Conservation (phyloP, 768 basidiomycete species). For the Pisolithus marmoratus region DNA sequence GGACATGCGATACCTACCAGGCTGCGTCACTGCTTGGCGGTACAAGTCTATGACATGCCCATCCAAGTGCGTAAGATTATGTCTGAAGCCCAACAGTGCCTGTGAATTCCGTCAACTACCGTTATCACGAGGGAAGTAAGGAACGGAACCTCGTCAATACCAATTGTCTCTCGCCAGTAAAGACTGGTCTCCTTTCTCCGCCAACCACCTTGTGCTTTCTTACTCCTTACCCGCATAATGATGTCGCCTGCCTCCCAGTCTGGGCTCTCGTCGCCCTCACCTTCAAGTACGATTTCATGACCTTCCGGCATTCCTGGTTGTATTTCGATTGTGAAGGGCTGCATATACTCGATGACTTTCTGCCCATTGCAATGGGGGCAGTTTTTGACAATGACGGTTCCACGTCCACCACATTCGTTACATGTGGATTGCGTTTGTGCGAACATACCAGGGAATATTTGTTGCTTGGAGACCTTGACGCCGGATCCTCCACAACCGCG, state of each 20-base stretch:
- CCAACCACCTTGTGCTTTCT: constrained; percentile 75
- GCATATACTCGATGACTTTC: constrained; percentile 77
- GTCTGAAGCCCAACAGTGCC: constrained; percentile 96
- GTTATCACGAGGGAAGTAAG: not conserved
- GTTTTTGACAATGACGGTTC: constrained; percentile 65
- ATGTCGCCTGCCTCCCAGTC: constrained; percentile 97
- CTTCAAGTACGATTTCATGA: constrained; percentile 88
- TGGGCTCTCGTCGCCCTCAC: constrained; percentile 93
- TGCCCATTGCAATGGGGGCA: constrained; percentile 81
- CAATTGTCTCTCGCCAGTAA: constrained; percentile 89
- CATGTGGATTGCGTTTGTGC: constrained; percentile 82
- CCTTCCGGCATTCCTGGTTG: constrained; percentile 89
- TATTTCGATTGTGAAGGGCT: constrained; percentile 81
- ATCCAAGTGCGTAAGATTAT: constrained; percentile 88
- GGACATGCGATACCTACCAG: constrained; percentile 43
- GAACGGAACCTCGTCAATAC: constrained; percentile 69
- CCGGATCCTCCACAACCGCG: constrained; percentile 79
- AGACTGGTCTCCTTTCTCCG: constrained; percentile 84
- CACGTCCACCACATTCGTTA: constrained; percentile 80
- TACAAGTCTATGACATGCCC: constrained; percentile 70
- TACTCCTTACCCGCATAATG: constrained; percentile 76
- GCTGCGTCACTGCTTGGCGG: constrained; percentile 84
- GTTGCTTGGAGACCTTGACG: constrained; percentile 80
- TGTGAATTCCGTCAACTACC: constrained; percentile 24
- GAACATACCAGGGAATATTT: constrained; percentile 95